A percentile compares a stretch with the other conserved stretches of the same genome.
Conservation (phyloP, 345 rosid species). For the Citrus maxima region DNA sequence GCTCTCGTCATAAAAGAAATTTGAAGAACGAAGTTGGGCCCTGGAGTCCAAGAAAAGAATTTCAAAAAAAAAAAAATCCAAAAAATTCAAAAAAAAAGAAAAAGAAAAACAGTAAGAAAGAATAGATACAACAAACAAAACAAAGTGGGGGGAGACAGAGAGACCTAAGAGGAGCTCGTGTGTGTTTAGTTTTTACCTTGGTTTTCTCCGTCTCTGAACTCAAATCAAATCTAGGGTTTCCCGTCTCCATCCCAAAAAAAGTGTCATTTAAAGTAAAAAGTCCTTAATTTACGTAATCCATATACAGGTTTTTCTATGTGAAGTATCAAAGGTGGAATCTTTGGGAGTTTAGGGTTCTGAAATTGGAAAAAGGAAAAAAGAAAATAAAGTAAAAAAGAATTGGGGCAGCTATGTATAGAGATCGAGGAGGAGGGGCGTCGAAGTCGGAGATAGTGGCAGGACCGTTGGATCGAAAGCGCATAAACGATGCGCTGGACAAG, state of each 20-base stretch:
- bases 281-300: background rate
- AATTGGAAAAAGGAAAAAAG: background rate
- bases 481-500: slow-evolving; percentile 87
- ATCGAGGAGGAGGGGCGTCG: slow-evolving; percentile 69
- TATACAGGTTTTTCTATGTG: background rate
- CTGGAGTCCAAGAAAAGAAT: background rate
- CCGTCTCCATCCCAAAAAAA: background rate
- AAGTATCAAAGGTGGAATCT: background rate
- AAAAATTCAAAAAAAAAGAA: too few species aligned
- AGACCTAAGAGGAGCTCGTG: slow-evolving; percentile 27
- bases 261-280: background rate
- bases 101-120: background rate
- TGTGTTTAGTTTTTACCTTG: slow-evolving; percentile 24
- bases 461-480: slow-evolving; percentile 74
- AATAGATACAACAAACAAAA: background rate
- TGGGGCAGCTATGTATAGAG: slow-evolving; percentile 51
- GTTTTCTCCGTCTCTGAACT: slow-evolving; percentile 34
- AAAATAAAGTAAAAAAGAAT: background rate
- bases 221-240: slow-evolving; percentile 5
- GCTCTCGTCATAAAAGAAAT: too few species aligned
- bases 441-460: slow-evolving; percentile 77
- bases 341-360: background rate
- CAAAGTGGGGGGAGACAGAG: slow-evolving; percentile 30
- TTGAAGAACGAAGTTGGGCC: too few species aligned
- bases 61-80: background rate